Evolutionary conservation across 495 filamentous ascomycete genomes (phyloP), one percentile per base, ranked within the genome.

Genomic region (Neurospora sp.): DNA sequence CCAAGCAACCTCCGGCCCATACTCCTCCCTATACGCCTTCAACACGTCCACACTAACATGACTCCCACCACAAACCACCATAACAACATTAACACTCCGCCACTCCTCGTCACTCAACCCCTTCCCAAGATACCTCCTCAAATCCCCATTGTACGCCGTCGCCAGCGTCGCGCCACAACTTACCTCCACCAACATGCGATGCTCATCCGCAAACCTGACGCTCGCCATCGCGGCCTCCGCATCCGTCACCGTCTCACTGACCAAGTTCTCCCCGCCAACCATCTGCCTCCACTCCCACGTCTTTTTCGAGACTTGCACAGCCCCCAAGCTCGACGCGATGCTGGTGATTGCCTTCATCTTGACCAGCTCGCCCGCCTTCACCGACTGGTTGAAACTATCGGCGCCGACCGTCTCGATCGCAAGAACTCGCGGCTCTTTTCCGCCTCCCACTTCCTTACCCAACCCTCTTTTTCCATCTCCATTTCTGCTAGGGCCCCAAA

Each of bases 51-150:
- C 80, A 4, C 88, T 90, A 65, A 94, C 87, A 80, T 92, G 92
- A 61, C 86, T 90, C 9, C 95, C 95, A 0, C 95, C 95, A 79
- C 95, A 98, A 31, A 97, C 88, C 35, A 97, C 84, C 70, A 98
- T 84, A 6, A 98, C 93, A 38, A 98, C 87, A 73, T 92, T 92
- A 75, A 87, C 90, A 68, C 86, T 81, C 40, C 80, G 78, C 76
- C 84, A 87, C 73, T 85, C 82, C 68, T 83, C 84, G 20, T 84
- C 82, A 8, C 79, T 84, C 74, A 93, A 71, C 14, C 82, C 84
- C 40, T 87, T 83, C 0, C 92, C 88, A 31, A 96, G 73, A 37
- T 75, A 82, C 79, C 86, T 87, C 76, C 90, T 82, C 78, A 93
- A 80, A 27, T 87, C 84, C 22, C 87, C 87, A 59, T 89, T 89